Evolutionary conservation across 208 protist species (phyloP).

Genomic region (Naegleria gruberi): DNA sequence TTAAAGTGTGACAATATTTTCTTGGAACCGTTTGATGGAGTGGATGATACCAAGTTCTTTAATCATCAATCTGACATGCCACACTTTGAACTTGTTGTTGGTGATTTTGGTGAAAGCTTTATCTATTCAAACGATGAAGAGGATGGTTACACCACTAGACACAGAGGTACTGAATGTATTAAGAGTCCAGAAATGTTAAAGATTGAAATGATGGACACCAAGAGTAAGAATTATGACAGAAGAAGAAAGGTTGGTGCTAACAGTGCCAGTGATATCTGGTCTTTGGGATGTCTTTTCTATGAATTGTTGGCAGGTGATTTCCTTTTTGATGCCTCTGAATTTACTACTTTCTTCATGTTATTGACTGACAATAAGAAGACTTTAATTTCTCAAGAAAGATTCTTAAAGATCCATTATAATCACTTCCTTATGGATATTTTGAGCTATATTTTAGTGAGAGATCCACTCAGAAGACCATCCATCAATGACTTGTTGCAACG

Average conservation of each 20-base stretch:
- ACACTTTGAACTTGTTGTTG: constrained; percentile 33
- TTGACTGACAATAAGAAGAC: neutral
- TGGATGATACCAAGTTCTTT: neutral
- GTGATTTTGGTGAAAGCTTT: constrained; percentile 59
- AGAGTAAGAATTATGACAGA: constrained; percentile 42
- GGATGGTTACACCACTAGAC: constrained; percentile 50
- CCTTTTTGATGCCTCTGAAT: constrained; percentile 40
- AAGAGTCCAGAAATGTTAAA: constrained; percentile 59
- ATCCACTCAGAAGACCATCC: constrained; percentile 4
- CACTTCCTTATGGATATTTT: constrained; percentile 15
- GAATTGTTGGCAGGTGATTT: constrained; percentile 60
- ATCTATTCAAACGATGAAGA: constrained; percentile 45
- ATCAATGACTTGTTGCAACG: neutral
- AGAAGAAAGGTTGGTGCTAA: constrained; percentile 48
- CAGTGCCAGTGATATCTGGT: constrained; percentile 53
- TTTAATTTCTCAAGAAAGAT: constrained; percentile 17
- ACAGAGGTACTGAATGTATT: constrained; percentile 61
- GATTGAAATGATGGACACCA: constrained; percentile 47
- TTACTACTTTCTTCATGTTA: constrained; percentile 3
- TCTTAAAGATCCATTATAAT: neutral
- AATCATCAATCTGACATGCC: constrained; percentile 14
- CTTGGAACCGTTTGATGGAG: constrained; percentile 27
- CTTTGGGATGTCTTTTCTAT: constrained; percentile 56
- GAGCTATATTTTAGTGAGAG: constrained; percentile 6
- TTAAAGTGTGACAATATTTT: constrained; percentile 59